Base-by-base conservation (phyloP, 78 protist species). In the Protostelium mycophagum region DNA sequence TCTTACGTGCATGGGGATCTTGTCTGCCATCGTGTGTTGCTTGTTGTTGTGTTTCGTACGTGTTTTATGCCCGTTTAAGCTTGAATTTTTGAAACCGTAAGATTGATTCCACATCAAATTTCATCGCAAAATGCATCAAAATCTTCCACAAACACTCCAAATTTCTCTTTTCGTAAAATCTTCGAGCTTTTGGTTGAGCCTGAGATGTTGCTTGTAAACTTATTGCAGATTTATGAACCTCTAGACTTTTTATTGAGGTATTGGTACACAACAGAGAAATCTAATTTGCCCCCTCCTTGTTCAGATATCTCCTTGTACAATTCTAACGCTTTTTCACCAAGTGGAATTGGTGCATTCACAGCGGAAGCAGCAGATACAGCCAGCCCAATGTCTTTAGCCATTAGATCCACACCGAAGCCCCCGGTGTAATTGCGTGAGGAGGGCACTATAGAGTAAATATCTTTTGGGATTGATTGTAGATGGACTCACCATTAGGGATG, bases 381-480 rank as follows among this genome's bases (percentile, higher is more conserved):
- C 35, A 97, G 93, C 84, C 97, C 97, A 1, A 97, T 63, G 87
- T 97, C 99, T 90, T 98, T 98, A 63, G 36, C 63, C 99, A 98
- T 98, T 83, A 98, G 92, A 0, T 93, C 93, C 35, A 90, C 37
- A 0, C 94, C 99, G 36, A 98, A 98, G 31, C 99, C 99, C n/a
- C 99, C 99, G 38, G 91, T 87, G 91, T 97, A 98, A 86, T 91
- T 94, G 84, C 95, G 85, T 29, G 92, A 35, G 34, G 97, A 91
- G 16, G 98, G 96, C 28, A 88, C 91, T 36, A 9, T 10, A 51
- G 16, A 51, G 16, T 5, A 51, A 51, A 51, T 51, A 51, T 25
- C 5, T 51, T 5, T 25, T 25, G 73, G 16, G 73, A 51, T 25
- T 51, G 16, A 51, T 25, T 25, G 73, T 25, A 5, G 73, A 51